Conservation (phyloP, 78 protist species). For the slime mould (Dictyostelium discoideum) region DNA sequence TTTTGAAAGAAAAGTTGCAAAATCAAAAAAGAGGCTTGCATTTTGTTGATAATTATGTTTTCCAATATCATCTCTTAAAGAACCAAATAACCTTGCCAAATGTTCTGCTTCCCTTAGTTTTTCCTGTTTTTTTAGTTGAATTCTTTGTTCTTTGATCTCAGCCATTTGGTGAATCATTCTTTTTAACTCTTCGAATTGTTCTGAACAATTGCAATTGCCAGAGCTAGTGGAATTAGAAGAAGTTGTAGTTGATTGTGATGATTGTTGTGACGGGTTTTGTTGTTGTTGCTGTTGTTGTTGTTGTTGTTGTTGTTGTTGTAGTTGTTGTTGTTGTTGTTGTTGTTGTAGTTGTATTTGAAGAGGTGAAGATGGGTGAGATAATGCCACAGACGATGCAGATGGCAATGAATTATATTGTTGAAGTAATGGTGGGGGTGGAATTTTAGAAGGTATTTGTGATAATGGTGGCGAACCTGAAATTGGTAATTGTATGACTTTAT, state of each 20-base stretch:
- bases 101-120: background rate
- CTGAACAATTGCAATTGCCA: background rate
- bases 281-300: background rate
- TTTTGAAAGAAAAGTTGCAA: background rate
- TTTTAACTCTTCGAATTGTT: background rate
- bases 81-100: background rate
- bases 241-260: background rate
- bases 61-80: background rate
- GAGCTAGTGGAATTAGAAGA: background rate
- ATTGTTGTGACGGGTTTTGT: background rate
- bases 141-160: background rate
- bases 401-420: background rate
- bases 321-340: no score
- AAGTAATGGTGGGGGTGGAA: background rate
- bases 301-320: background rate
- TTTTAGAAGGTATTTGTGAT: background rate
- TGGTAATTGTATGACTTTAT: background rate
- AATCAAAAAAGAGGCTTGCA: background rate
- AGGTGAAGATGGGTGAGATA: background rate
- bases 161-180: background rate
- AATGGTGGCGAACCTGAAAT: background rate
- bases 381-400: background rate
- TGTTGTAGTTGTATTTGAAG: background rate
- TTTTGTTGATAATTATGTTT: background rate
- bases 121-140: background rate